Conservation (phyloP, 2,329 filamentous ascomycete genomes). For the Colletotrichum tropicicola region DNA sequence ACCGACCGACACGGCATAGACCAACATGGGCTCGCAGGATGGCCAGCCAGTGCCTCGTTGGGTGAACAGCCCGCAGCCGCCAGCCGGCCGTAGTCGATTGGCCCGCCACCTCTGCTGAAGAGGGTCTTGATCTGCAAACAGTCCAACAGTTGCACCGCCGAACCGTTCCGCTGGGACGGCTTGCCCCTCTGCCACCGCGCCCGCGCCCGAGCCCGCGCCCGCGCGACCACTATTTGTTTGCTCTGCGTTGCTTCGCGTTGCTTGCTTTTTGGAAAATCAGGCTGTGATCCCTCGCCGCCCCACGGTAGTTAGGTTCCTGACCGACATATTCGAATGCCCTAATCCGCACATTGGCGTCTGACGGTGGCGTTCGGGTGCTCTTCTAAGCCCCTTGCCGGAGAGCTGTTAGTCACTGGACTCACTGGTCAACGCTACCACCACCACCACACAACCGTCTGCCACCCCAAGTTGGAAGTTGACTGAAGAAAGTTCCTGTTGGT, state of each 20-base stretch:
- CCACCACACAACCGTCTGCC: neutral
- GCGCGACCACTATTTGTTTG: too few species aligned
- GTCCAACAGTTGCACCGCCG: slow-evolving; percentile 26
- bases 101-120: slow-evolving; percentile 2
- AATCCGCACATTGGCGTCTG: slow-evolving; percentile 4
- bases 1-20: slow-evolving; percentile 11
- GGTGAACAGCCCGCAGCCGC: slow-evolving; percentile 17
- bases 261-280: neutral
- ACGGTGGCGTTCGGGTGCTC: neutral
- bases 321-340: neutral
- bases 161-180: slow-evolving; percentile 30
- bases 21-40: slow-evolving; percentile 20
- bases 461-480: neutral
- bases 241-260: too few species aligned
- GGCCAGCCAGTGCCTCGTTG: slow-evolving; percentile 21
- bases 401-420: neutral
- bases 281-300: neutral
- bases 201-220: neutral
- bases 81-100: slow-evolving; percentile 14
- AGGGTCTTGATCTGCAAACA: slow-evolving; percentile 29
- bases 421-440: neutral
- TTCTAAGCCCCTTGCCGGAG: neutral
- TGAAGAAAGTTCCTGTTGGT: slow-evolving; percentile 27
- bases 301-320: neutral
- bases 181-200: neutral